phyloP scores from a whole-genome alignment of 345 rosid species.

The Anacardium occidentale region DNA sequence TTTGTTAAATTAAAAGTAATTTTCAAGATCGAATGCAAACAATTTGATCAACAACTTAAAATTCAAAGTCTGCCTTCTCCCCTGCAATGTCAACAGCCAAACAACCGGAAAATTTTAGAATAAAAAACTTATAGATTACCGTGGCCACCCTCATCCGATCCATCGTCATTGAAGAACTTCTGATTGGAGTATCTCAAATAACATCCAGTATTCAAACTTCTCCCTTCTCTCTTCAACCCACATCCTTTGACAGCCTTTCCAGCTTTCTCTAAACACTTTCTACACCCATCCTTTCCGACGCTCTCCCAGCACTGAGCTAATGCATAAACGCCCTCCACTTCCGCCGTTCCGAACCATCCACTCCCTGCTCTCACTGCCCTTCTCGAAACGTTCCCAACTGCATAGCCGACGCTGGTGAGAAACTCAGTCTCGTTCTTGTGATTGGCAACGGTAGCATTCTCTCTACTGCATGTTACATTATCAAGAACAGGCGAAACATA shows the following conservation, averaged over 20 bases:
- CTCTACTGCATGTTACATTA: slow-evolving; percentile 30
- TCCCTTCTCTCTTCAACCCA: slow-evolving; percentile 42
- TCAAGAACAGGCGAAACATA: slow-evolving; percentile 35
- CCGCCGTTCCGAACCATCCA: slow-evolving; percentile 34
- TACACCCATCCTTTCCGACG: slow-evolving; percentile 35
- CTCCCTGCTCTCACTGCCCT: slow-evolving; percentile 27
- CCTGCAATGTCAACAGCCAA: not conserved
- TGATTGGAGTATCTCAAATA: slow-evolving; percentile 43
- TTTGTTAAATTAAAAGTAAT: not conserved
- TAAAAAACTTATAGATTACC: slow-evolving; percentile 24
- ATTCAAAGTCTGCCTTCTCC: not conserved
- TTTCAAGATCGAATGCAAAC: not conserved
- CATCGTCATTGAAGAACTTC: slow-evolving; percentile 28
- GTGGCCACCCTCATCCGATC: slow-evolving; percentile 14
- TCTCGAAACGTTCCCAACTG: slow-evolving; percentile 30
- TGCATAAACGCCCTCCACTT: slow-evolving; percentile 34
- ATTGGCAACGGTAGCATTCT: not conserved
- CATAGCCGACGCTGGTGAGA: slow-evolving; percentile 24
- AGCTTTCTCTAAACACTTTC: slow-evolving; percentile 44
- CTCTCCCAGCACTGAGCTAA: slow-evolving; percentile 59
- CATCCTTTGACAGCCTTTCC: slow-evolving; percentile 32
- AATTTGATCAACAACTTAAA: not conserved
- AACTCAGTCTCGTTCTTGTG: not conserved
- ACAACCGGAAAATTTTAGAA: not conserved
- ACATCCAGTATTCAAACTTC: slow-evolving; percentile 47